Evolutionary conservation across 1,284 basidiomycete genomes (phyloP).

Genomic region (Pseudozyma sp.): DNA sequence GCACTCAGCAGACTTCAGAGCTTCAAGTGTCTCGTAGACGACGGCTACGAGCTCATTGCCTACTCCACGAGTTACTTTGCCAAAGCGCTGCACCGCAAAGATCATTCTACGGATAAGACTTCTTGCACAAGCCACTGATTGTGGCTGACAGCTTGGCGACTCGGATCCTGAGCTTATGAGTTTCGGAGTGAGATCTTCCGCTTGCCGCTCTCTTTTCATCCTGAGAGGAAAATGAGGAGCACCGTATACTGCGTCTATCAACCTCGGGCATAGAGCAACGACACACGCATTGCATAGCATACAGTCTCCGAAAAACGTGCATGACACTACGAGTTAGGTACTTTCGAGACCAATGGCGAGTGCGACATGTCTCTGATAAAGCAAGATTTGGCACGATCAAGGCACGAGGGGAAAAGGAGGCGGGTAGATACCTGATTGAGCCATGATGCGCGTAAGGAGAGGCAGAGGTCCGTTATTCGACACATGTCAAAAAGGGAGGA

Average conservation of each 20-base stretch:
- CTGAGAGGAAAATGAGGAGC: constrained; percentile 7
- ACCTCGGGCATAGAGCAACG: background rate
- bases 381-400: background rate
- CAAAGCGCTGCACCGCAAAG: too few species aligned
- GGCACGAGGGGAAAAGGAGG: background rate
- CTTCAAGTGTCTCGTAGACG: too few species aligned
- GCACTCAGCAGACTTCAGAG: too few species aligned
- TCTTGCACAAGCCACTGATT: too few species aligned
- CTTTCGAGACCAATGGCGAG: background rate
- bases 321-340: constrained; percentile 18
- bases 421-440: constrained; percentile 35
- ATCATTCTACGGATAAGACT: too few species aligned
- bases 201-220: background rate
- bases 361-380: constrained; percentile 19
- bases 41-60: too few species aligned
- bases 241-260: constrained; percentile 2
- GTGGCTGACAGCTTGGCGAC: too few species aligned
- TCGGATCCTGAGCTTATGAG: too few species aligned
- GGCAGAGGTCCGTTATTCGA: constrained; percentile 31
- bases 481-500: constrained; percentile 40
- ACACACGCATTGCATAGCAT: background rate
- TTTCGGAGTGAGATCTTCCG: too few species aligned
- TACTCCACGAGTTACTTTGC: too few species aligned
- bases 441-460: background rate
- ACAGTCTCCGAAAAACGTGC: constrained; percentile 27